A percentile compares a stretch with the other conserved stretches of the same genome.
Evolutionary conservation across 2,329 filamentous ascomycete species (phyloP).

Genomic region (Xylaria sp.): DNA sequence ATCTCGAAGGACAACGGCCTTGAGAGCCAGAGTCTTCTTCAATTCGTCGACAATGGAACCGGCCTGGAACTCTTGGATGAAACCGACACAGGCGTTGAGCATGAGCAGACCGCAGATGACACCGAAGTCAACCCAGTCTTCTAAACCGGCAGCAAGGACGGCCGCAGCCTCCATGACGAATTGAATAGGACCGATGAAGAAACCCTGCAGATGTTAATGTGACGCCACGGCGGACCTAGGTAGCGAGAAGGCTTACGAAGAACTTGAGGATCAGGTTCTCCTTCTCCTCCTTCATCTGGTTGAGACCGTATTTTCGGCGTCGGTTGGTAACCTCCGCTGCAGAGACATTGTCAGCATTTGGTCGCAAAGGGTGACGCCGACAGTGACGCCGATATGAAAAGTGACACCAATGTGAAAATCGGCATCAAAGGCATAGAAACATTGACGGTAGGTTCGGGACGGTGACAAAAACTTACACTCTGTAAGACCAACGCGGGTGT

Average conservation of each 20-base stretch:
- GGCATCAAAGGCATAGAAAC: neutral
- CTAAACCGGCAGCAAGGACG: conserved; percentile 78
- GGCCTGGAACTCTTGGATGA: conserved; percentile 87
- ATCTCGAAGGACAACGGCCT: conserved; percentile 85
- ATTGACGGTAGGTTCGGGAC: conserved; percentile 55
- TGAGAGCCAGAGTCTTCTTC: conserved; percentile 87
- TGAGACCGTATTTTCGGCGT: conserved; percentile 74
- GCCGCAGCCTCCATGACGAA: conserved; percentile 92
- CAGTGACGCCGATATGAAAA: neutral
- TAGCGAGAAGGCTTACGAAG: conserved; percentile 40
- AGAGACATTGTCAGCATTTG: conserved; percentile 16
- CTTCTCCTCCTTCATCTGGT: conserved; percentile 91
- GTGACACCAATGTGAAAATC: neutral
- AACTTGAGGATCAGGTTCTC: conserved; percentile 86
- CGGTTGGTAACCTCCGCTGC: conserved; percentile 39
- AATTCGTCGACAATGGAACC: conserved; percentile 88
- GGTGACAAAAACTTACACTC: conserved; percentile 61
- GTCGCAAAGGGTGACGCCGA: too few relatives aligned
- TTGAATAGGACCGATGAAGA: conserved; percentile 88
- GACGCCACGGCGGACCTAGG: conserved; percentile 28
- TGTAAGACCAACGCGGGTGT: conserved; percentile 72
- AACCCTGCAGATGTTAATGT: conserved; percentile 46
- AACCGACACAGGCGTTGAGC: conserved; percentile 84
- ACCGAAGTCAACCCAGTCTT: conserved; percentile 92
- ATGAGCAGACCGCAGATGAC: conserved; percentile 83